Conservation (phyloP, 2,329 filamentous ascomycete genomes). For the Nannizziopsis arthrosporioides region DNA sequence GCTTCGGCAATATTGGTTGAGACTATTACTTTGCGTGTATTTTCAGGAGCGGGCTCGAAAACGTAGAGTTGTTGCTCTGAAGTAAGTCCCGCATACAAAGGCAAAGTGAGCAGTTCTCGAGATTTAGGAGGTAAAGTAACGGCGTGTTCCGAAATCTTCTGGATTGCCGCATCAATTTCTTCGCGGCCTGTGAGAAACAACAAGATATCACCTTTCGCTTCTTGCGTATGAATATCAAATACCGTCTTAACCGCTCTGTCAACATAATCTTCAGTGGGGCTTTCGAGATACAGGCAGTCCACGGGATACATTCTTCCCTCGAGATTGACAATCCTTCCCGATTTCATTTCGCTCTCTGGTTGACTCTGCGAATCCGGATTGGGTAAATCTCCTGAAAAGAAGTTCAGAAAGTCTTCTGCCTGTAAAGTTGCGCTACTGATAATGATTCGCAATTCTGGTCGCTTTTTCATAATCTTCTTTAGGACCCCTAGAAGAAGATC, state of each 20-base stretch:
- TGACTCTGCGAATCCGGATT: constrained; percentile 20
- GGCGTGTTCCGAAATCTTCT: constrained; percentile 63
- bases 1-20: constrained; percentile 95
- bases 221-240: constrained; percentile 73
- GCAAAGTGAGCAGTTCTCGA: constrained; percentile 55
- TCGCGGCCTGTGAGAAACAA: constrained; percentile 87
- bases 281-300: constrained; percentile 68
- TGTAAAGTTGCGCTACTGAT: constrained; percentile 90
- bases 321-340: constrained; percentile 63
- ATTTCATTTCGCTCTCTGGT: constrained; percentile 26
- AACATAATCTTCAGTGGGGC: constrained; percentile 73
- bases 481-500: constrained; percentile 81
- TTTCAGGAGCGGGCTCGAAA: constrained; percentile 70
- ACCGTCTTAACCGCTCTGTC: constrained; percentile 71
- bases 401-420: constrained; percentile 70
- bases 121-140: constrained; percentile 49
- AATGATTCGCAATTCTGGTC: constrained; percentile 73
- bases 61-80: constrained; percentile 92
- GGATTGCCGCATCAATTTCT: constrained; percentile 76
- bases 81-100: constrained; percentile 77
- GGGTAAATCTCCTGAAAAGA: constrained; percentile 51
- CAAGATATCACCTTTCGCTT: constrained; percentile 73
- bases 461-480: constrained; percentile 74
- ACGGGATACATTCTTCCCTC: constrained; percentile 84
- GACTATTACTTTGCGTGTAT: constrained; percentile 81